Conservation (phyloP, 352 stramenopile species). For the Phytophthora nicotianae region DNA sequence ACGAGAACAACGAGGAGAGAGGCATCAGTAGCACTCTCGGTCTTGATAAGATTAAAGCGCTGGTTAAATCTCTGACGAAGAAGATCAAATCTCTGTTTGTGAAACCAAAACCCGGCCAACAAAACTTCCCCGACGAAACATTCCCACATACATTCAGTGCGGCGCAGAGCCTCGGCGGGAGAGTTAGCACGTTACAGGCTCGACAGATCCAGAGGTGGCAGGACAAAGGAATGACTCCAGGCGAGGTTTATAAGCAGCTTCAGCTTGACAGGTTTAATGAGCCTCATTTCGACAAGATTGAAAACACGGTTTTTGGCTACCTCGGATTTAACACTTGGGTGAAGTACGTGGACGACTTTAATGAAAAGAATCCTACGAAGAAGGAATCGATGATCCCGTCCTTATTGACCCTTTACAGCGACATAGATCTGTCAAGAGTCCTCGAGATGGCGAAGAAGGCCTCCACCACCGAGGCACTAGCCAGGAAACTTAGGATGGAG, state of each 20-base stretch:
- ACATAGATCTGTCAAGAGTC: background rate
- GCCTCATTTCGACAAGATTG: background rate
- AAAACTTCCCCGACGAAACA: too few relatives aligned
- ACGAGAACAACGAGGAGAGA: too few relatives aligned
- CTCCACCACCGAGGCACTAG: background rate
- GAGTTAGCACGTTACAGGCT: too few relatives aligned
- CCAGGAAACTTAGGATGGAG: background rate
- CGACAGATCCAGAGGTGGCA: too few relatives aligned
- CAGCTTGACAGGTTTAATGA: background rate
- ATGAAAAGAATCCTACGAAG: background rate
- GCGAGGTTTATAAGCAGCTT: background rate
- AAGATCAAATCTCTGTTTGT: too few relatives aligned
- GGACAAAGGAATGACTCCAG: background rate
- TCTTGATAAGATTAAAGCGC: too few relatives aligned
- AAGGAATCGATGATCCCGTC: background rate
- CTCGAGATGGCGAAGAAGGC: background rate
- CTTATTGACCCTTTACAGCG: background rate
- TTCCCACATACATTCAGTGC: too few relatives aligned
- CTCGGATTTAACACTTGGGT: background rate
- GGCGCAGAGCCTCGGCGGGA: too few relatives aligned
- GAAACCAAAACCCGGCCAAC: too few relatives aligned
- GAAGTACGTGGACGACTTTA: background rate
- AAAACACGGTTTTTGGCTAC: background rate
- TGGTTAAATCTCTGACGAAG: too few relatives aligned
- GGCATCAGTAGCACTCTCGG: too few relatives aligned